Base-by-base conservation (phyloP, 2,329 filamentous ascomycete genomes). In the Ilyonectria destructans region DNA sequence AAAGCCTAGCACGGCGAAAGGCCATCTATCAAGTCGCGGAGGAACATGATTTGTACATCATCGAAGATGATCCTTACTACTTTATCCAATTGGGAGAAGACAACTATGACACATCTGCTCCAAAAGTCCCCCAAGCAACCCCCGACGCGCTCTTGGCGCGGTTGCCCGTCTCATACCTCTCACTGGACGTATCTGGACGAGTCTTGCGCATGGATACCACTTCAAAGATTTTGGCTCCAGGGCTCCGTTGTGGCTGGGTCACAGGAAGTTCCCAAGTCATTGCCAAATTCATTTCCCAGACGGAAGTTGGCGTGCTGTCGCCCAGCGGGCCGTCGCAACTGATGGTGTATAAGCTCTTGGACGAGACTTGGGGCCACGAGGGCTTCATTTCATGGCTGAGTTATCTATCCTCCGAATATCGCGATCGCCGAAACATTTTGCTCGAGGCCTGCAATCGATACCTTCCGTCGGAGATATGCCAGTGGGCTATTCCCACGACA, bases 1-100 rank as follows among this genome's bases (percentile, higher is more conserved):
- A 94, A 80, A 85, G 88, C 52, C 80, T 82, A 12, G 83, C 88
- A 74, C 85, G 94, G 61, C 86, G 93, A 60, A 85, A 85, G 71
- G 91, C 89, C 26, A 85, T 97, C 59, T 96, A 96, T 82, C 85
- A 85, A 54, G 86, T 96, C 15, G 92, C 91, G 51, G 89, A 91
- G 77, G 92, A 92, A 81, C 93, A 96, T 79, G 92, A 96, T 77
- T 77, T 96, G 48, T 91, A 88, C 82, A 94, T 97, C 77, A 82
- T 96, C 72, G 94, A 97, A 83, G 94, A 96, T 78, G 94, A 96
- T 78, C 94, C 94, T 2, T 96, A 97, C 83, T 96, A 95, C 82
- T 96, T 94, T 83, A 84, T 96, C 51, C 93, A 96, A 79, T 89
- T 90, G 83, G 59, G 52, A 9, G n/a, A 46, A 13, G 15, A 13